Conservation (phyloP, 768 basidiomycete genomes). For the Pisolithus orientalis region DNA sequence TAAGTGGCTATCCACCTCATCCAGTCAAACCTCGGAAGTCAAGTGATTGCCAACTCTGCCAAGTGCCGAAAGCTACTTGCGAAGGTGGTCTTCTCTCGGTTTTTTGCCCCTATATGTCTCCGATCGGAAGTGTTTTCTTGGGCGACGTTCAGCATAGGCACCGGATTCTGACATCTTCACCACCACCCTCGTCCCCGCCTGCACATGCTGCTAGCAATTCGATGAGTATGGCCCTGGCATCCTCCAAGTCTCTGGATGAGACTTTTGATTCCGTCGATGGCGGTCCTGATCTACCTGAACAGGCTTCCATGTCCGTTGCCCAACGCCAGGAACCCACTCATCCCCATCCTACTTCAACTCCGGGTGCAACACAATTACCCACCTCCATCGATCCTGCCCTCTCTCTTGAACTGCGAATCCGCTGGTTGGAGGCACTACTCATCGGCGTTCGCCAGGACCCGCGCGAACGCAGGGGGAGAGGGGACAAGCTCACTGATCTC, state of each 20-base stretch:
- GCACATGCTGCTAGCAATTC: constrained; percentile 3
- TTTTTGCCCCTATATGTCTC: constrained; percentile 32
- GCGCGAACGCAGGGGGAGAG: constrained; percentile 35
- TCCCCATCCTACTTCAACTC: constrained; percentile 1
- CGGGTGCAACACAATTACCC: constrained; percentile 1
- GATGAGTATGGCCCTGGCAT: constrained; percentile 11
- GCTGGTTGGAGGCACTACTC: constrained; percentile 77
- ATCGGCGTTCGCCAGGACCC: constrained; percentile 52
- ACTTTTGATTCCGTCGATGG: constrained; percentile 17
- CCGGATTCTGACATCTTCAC: constrained; percentile 55
- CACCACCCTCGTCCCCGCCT: constrained; percentile 40
- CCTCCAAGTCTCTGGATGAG: constrained; percentile 11
- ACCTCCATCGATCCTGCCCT: constrained; percentile 52
- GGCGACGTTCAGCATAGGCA: constrained; percentile 65
- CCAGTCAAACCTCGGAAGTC: too few species aligned
- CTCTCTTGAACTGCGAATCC: constrained; percentile 67
- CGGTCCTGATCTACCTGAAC: constrained; percentile 15
- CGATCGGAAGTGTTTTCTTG: constrained; percentile 74
- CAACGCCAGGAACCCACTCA: constrained; percentile 1
- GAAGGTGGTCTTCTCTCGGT: too few species aligned
- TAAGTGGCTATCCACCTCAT: too few species aligned
- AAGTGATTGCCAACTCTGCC: too few species aligned
- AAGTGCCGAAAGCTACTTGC: too few species aligned
- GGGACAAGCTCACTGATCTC: constrained; percentile 29
- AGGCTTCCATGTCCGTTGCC: constrained; percentile 4